Base-by-base conservation (phyloP, 306 rosid genomes). In the Citrullus mucosospermus region DNA sequence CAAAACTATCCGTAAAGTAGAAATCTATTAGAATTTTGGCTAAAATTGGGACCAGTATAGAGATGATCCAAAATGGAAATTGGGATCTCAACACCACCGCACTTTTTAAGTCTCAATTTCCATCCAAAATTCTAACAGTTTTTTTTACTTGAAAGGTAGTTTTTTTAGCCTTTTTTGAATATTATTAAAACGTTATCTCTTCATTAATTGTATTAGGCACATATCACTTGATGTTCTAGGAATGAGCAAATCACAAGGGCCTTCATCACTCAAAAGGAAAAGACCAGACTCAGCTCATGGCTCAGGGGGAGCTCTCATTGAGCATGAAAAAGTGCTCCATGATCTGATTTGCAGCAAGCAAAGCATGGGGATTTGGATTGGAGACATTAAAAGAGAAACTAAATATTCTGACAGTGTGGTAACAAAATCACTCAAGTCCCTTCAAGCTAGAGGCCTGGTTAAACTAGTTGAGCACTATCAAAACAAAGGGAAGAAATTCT, bases 401-500 rank as follows among this genome's bases (percentile, higher is more conserved):
- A 84, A 83, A 48, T 79, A 91, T 48, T 74, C 90, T 0, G 86
- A 83, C 71, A 84, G 17, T 55, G 58, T 82, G 75, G 82, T 86
- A 12, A 82, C 63, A 58, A 89, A 88, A 39, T 39, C 8, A 39
- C 44, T 39, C 8, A 39, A 39, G 44, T 39, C 44, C 44, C 44
- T 39, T 39, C 81, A 54, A 50, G 44, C 83, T 56, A 93, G 90
- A 88, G 71, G 82, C 30, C 75, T 88, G 78, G 87, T 91, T 80
- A 90, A 90, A 83, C 89, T 90, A 75, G 93, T 90, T 62, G 86
- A 79, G n/a, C 88, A 84, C 73, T 81, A 90, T 75, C 90, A 87
- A 63, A 86, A 84, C 79, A 93, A 85, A 84, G 89, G 87, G 53
- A 88, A 80, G 76, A 91, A 91, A 85, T 92, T 85, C 91, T 90